Base-by-base conservation (phyloP, 2,329 filamentous ascomycete genomes). In the Leptographium wingfieldii region DNA sequence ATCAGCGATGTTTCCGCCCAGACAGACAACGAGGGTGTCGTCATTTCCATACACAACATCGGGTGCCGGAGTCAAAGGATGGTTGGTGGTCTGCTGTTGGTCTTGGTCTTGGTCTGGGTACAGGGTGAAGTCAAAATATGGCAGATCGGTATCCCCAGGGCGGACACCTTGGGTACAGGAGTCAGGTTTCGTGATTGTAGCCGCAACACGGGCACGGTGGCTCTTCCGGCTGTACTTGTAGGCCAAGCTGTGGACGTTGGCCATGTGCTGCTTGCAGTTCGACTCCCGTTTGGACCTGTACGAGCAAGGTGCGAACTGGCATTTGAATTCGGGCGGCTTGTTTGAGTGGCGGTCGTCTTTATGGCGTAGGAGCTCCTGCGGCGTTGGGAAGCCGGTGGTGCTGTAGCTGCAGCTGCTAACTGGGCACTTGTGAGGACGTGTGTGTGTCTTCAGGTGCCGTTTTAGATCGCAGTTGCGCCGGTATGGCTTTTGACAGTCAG, bases 251-350 rank as follows among this genome's bases (percentile, higher is more conserved):
- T 92, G 88, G 1, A 85, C 81, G 71, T 91, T 91, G 74, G 91
- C 87, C 87, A 91, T 91, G 71, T 92, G 88, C 69, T 91, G 87
- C 72, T 91, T 91, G 79, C 86, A 89, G 70, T 92, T 92, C 64
- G 84, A 88, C 73, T 90, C 84, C 61, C 88, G 81, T 75, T 90
- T 90, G 35, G 86, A 89, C 53, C 80, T 78, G 73, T 91, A 91
- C 1, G 80, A 77, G 75, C 88, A 91, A 12, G 79, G 79, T 31
- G 76, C 71, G 68, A 79, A 90, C 31, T 78, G 71, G 73, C 88
- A 92, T 66, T 81, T 77, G 72, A 81, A 90, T 64, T 84, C 76
- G 22, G 77, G 75, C n/a, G 88, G 86, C 19, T 80, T 74, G 52
- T 75, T 71, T 29, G 83, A 84, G 72, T 92, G 88, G 72, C 88